Base-by-base conservation (phyloP, 2,329 filamentous ascomycete species). In the Fusarium annulatum region DNA sequence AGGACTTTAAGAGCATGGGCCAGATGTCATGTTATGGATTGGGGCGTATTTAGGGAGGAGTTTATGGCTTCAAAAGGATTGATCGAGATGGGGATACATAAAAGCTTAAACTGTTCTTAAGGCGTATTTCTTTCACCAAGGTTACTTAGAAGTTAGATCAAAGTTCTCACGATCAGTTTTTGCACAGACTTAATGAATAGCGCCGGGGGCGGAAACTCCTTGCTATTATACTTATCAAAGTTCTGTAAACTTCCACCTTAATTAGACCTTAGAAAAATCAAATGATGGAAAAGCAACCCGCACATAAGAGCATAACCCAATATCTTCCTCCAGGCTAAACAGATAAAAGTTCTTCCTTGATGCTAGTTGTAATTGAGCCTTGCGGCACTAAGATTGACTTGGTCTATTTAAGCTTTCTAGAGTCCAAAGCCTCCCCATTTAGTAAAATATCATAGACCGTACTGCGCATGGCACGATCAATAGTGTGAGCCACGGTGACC, bases 111-210 rank as follows among this genome's bases (percentile, higher is more conserved):
- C 5, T 21, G 8, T 7, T 21, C 5, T 0, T 2, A 16, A 5
- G 8, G 3, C 15, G 9, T 4, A 7, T 10, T 15, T 30, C 1
- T 9, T 19, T 15, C 4, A 16, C 0, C 12, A 10, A 4, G 9
- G 45, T 23, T 23, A 23, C 23, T 23, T 23, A 23, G 23, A 23
- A 23, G 23, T 7, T 30, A 49, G 28, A 12, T 33, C 4, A 3
- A 3, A 9, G 14, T 8, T 49, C 46, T 18, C 21, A 18, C 28
- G 46, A 33, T 2, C 19, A 6, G 11, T 11, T 2, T 12, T 21
- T 16, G 1, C 7, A 12, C 15, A 12, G 7, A 0, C 6, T n/a
- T 9, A 16, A n/a, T 33, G 4, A 3, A 49, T 9, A 12, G 0
- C 6, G 2, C 23, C 23, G 23, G 23, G 23, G 23, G 23, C 3